phyloP scores from a whole-genome alignment of 1,139 yeast species.

The Kodamaea fungicola region DNA sequence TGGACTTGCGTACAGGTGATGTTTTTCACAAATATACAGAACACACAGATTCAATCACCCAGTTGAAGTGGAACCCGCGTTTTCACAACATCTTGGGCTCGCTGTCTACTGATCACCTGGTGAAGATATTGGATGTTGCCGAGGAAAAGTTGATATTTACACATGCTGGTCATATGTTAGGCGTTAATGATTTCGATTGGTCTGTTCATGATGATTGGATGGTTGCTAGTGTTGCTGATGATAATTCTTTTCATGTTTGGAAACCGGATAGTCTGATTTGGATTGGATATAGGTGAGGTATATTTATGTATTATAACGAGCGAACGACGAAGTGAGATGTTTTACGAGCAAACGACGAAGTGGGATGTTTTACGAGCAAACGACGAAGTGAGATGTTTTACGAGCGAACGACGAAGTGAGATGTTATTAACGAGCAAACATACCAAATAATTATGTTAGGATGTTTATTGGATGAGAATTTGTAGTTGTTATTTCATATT shows the following conservation, averaged over 20 bases:
- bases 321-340: too few species aligned
- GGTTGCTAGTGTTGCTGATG: conserved; percentile 81
- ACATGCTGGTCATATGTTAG: conserved; percentile 90
- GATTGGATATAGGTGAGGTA: too few species aligned
- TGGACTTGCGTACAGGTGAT: conserved; percentile 62
- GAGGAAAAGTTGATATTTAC: conserved; percentile 53
- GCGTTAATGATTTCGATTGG: conserved; percentile 88
- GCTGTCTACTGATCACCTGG: conserved; percentile 68
- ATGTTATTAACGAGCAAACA: too few species aligned
- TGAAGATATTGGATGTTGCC: conserved; percentile 65
- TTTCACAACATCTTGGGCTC: conserved; percentile 61
- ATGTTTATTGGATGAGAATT: too few species aligned
- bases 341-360: too few species aligned
- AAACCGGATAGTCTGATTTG: conserved; percentile 35
- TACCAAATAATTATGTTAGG: too few species aligned
- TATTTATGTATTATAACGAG: too few species aligned
- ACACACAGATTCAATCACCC: conserved; percentile 63
- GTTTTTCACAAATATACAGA: conserved; percentile 26
- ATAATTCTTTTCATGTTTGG: conserved; percentile 88
- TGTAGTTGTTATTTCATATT: too few species aligned
- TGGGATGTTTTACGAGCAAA: too few species aligned
- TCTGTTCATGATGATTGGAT: conserved; percentile 76
- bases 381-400: too few species aligned
- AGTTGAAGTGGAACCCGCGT: conserved; percentile 76
- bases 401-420: too few species aligned